Evolutionary conservation across 495 filamentous ascomycete species (phyloP).

Genomic region (Aeminium ludgeri): DNA sequence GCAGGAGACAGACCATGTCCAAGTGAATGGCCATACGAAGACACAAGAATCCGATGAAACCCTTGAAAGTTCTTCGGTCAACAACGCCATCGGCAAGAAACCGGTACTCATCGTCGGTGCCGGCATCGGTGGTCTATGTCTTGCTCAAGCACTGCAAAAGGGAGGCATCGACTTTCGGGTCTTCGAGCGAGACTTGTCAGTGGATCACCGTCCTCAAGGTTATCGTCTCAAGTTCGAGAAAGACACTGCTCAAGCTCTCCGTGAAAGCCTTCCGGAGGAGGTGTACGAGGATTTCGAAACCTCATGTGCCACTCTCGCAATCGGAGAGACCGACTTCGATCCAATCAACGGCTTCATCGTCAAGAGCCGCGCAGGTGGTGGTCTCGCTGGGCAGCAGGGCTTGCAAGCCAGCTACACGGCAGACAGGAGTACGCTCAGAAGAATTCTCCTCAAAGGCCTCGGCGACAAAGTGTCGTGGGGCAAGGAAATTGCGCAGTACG

Average conservation of each 20-base stretch:
- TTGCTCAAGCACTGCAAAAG: slow-evolving; percentile 41
- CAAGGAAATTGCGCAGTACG: slow-evolving; percentile 14
- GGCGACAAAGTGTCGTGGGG: slow-evolving; percentile 14
- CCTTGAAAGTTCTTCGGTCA: slow-evolving; percentile 5
- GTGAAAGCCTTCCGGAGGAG: background rate
- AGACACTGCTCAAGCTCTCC: background rate
- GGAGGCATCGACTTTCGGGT: slow-evolving; percentile 13
- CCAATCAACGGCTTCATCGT: slow-evolving; percentile 13
- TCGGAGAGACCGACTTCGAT: slow-evolving; percentile 16
- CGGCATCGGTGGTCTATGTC: slow-evolving; percentile 40
- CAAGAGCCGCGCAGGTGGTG: slow-evolving; percentile 3
- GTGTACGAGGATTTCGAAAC: slow-evolving; percentile 7
- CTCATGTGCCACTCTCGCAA: slow-evolving; percentile 13
- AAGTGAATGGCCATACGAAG: too few relatives aligned
- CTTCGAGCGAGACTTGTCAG: slow-evolving; percentile 15
- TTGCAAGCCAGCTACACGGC: slow-evolving; percentile 3
- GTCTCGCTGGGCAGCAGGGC: slow-evolving; percentile 5
- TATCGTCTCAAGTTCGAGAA: slow-evolving; percentile 12
- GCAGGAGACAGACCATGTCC: too few relatives aligned
- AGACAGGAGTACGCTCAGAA: slow-evolving; percentile 13
- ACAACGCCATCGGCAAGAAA: slow-evolving; percentile 1
- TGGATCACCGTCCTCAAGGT: slow-evolving; percentile 12
- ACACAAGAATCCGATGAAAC: background rate
- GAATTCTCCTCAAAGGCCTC: slow-evolving; percentile 11
- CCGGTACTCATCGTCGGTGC: slow-evolving; percentile 40